Conservation (phyloP, 2,329 filamentous ascomycete genomes). For the Alternaria tenuissima region DNA sequence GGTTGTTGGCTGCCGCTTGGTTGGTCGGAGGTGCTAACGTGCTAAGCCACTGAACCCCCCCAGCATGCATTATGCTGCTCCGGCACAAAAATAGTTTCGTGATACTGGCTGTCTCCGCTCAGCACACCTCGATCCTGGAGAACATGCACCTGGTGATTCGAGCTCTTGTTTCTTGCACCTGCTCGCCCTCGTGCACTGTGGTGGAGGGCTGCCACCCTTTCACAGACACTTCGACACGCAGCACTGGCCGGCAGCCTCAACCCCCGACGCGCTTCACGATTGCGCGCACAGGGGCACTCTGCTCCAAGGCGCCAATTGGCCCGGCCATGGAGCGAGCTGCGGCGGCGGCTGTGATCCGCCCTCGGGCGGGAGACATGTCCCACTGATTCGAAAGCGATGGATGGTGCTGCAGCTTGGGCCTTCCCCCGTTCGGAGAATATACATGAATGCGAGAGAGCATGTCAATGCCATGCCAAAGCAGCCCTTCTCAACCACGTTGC, state of each 20-base stretch:
- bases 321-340: constrained; percentile 19
- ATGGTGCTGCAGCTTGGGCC: constrained; percentile 24
- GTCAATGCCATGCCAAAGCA: not conserved
- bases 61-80: constrained; percentile 23
- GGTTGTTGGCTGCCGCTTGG: constrained; percentile 15
- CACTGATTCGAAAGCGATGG: constrained; percentile 20
- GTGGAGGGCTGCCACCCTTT: constrained; percentile 19
- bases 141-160: constrained; percentile 16
- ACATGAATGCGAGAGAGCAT: constrained; percentile 4
- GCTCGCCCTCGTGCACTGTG: constrained; percentile 11
- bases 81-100: constrained; percentile 41
- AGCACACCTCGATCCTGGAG: constrained; percentile 13
- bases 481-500: constrained; percentile 10
- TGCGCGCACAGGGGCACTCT: constrained; percentile 23
- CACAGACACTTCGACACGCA: constrained; percentile 1
- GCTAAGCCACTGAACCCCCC: constrained; percentile 18
- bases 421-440: constrained; percentile 28
- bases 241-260: constrained; percentile 14
- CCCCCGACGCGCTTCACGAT: constrained; percentile 18
- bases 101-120: constrained; percentile 32
- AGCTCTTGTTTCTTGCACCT: constrained; percentile 10
- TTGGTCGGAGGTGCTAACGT: constrained; percentile 15
- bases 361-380: constrained; percentile 24
- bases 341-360: constrained; percentile 39
- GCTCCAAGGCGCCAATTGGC: constrained; percentile 23